Conservation (phyloP, 257 asterid species). For the Solanum pinnatisectum region DNA sequence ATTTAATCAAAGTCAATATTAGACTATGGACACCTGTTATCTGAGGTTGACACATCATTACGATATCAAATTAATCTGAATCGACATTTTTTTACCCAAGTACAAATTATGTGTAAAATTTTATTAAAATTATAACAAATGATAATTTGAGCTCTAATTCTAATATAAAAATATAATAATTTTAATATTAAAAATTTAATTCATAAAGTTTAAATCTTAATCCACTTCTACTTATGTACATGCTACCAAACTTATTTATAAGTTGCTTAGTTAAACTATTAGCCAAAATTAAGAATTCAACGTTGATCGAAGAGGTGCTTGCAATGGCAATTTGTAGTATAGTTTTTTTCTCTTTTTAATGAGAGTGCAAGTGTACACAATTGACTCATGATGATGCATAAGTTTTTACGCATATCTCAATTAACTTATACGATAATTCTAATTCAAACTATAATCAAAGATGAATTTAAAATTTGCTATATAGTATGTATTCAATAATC, state of each 20-base stretch:
- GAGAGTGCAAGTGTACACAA: background rate
- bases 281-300: background rate
- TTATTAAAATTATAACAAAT: background rate
- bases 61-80: background rate
- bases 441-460: background rate
- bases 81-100: accelerated
- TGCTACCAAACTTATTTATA: no score
- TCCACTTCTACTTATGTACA: no score
- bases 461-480: background rate
- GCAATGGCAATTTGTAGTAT: background rate
- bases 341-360: background rate
- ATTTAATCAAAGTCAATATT: background rate
- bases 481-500: background rate
- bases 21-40: background rate
- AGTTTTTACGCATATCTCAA: accelerated
- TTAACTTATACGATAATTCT: accelerated
- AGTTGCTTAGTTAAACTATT: background rate
- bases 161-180: no score
- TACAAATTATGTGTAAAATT: background rate
- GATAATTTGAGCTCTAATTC: background rate
- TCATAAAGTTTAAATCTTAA: background rate
- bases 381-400: background rate
- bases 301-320: background rate
- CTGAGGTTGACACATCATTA: background rate
- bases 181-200: background rate